phyloP scores from a whole-genome alignment of 129 eudicot species.

The Ambrosia trifida region DNA sequence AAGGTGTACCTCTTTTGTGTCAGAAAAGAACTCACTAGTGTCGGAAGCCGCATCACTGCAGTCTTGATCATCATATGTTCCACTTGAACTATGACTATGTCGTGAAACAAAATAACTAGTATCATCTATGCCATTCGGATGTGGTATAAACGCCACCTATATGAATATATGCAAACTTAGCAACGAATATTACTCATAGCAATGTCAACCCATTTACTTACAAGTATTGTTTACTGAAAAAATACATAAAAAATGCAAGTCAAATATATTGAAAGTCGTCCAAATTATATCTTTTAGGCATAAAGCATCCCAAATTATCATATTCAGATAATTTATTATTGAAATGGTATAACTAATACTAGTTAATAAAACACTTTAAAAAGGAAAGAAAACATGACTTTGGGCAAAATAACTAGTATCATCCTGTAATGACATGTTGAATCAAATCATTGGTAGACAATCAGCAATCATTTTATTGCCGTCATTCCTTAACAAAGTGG shows the following conservation, averaged over 20 bases:
- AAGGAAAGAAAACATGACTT: background rate
- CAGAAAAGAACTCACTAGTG: slow-evolving; percentile 43
- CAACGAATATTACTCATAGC: background rate
- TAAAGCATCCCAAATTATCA: background rate
- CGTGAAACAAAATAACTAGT: slow-evolving; percentile 84
- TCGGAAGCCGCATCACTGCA: slow-evolving; percentile 63
- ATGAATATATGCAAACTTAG: slow-evolving; percentile 16
- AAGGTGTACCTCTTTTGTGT: slow-evolving; percentile 61
- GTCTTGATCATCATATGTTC: slow-evolving; percentile 43
- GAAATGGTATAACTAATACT: background rate
- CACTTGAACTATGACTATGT: slow-evolving; percentile 48
- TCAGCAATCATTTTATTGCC: too few relatives aligned
- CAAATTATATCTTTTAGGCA: background rate
- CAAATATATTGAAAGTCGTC: background rate
- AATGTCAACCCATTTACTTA: slow-evolving; percentile 3
- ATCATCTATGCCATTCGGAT: slow-evolving; percentile 71
- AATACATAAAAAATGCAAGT: background rate
- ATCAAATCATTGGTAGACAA: too few relatives aligned
- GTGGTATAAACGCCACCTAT: slow-evolving; percentile 86
- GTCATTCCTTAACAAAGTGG: too few relatives aligned
- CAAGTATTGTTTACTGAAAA: background rate
- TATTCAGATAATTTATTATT: background rate
- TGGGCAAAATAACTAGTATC: too few relatives aligned
- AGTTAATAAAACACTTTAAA: background rate
- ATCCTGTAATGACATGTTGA: too few relatives aligned